These are phyloP conservation scores for Colletotrichum brevisporum DNA, from an alignment of 2,329 filamentous ascomycete genomes.

Conservation along the genomic window DNA sequence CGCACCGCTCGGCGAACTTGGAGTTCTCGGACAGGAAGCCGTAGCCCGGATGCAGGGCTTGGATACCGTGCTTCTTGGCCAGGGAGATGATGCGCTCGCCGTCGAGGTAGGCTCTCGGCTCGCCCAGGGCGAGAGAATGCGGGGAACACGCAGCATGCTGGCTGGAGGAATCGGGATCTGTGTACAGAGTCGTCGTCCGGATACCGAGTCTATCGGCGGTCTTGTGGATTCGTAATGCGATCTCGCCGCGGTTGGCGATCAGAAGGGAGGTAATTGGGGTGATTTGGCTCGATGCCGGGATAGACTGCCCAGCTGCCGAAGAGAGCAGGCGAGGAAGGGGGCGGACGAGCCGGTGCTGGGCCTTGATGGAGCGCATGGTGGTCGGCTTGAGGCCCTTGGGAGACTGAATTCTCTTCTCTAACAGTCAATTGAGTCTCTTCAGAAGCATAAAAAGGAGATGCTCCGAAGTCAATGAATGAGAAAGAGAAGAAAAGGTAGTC, in stretches of 20 bases:
- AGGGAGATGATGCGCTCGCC: conserved; percentile 92
- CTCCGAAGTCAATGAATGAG: background rate
- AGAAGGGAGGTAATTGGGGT: conserved; percentile 82
- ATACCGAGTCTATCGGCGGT: conserved; percentile 93
- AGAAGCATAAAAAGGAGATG: background rate
- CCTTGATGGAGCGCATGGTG: conserved; percentile 70
- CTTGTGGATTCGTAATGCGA: conserved; percentile 90
- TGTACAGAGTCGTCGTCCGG: conserved; percentile 94
- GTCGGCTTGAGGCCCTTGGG: conserved; percentile 13
- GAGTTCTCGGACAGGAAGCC: conserved; percentile 97
- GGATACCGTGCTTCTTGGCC: conserved; percentile 87
- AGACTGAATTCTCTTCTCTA: background rate
- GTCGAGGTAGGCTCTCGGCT: conserved; percentile 90
- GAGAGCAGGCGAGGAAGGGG: conserved; percentile 57
- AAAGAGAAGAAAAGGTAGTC: conserved; percentile 1
- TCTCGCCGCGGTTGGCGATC: conserved; percentile 97
- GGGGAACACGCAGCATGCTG: conserved; percentile 92
- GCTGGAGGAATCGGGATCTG: conserved; percentile 86
- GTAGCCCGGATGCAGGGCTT: conserved; percentile 96
- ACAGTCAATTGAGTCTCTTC: conserved; percentile 9
- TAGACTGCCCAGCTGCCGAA: conserved; percentile 34
- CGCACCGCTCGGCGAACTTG: conserved; percentile 88
- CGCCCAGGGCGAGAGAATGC: conserved; percentile 86
- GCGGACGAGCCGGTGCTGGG: conserved; percentile 63
- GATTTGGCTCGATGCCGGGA: conserved; percentile 45